Percentiles rank a stretch among this genome's conserved stretches.
Conservation (phyloP, 768 basidiomycete species). For the Suillus fuscotomentosus region DNA sequence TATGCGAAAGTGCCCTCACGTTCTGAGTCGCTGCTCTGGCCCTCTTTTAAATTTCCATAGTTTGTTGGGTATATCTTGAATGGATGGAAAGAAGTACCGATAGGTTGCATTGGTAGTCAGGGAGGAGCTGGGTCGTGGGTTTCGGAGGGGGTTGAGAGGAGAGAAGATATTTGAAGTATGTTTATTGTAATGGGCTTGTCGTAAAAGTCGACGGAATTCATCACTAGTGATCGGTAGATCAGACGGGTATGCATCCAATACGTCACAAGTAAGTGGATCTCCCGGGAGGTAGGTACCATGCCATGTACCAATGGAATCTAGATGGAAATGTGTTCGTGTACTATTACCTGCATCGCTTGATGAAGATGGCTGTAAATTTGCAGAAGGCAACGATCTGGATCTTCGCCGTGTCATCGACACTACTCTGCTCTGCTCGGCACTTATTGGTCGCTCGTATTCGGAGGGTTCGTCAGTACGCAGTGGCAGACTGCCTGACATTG, state of each 20-base stretch:
- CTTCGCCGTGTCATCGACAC: slow-evolving; percentile 17
- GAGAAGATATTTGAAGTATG: slow-evolving; percentile 28
- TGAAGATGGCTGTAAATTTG: background rate
- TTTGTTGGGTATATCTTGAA: slow-evolving; percentile 5
- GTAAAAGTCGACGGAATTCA: slow-evolving; percentile 25
- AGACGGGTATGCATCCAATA: too few species aligned
- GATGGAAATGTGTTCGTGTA: background rate
- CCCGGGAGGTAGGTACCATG: background rate
- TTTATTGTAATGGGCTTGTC: slow-evolving; percentile 23
- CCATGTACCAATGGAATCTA: background rate
- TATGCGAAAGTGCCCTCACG: slow-evolving; percentile 18
- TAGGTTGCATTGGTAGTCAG: slow-evolving; percentile 20
- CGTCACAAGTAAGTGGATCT: background rate
- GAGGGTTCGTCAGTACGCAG: slow-evolving; percentile 18
- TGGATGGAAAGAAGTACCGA: slow-evolving; percentile 22
- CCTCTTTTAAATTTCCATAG: slow-evolving; percentile 15
- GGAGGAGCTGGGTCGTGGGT: slow-evolving; percentile 7
- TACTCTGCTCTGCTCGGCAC: slow-evolving; percentile 28
- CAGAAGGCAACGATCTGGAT: background rate
- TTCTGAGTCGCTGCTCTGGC: slow-evolving; percentile 20
- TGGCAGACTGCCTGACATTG: slow-evolving; percentile 28
- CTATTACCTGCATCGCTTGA: background rate
- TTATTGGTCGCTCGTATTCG: slow-evolving; percentile 26
- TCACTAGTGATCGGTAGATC: slow-evolving; percentile 12
- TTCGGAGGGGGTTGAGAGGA: slow-evolving; percentile 31